Evolutionary conservation across 2,329 filamentous ascomycete genomes (phyloP).

Genomic region (Dendryphion nanum): DNA sequence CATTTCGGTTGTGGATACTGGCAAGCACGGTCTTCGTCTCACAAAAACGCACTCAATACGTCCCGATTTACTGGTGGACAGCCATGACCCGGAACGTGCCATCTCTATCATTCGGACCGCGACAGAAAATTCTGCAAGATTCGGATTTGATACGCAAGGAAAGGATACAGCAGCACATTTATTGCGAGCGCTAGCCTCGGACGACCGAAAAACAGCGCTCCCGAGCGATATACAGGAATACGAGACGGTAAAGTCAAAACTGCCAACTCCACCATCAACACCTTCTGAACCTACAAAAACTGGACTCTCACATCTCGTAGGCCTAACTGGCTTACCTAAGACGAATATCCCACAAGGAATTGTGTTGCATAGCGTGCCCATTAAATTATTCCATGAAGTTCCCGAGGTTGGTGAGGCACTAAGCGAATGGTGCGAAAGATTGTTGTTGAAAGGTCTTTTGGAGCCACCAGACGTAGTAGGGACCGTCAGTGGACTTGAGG

Average conservation of each 20-base stretch:
- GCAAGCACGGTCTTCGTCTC: slow-evolving; percentile 57
- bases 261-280: slow-evolving; percentile 29
- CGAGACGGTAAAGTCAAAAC: slow-evolving; percentile 7
- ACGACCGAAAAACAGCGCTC: slow-evolving; percentile 5
- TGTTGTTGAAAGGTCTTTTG: slow-evolving; percentile 57
- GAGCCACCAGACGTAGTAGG: slow-evolving; percentile 65
- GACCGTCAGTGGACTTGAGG: slow-evolving; percentile 61
- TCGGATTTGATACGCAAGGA: slow-evolving; percentile 68
- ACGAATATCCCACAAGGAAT: slow-evolving; percentile 44
- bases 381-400: slow-evolving; percentile 73
- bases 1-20: slow-evolving; percentile 65
- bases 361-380: slow-evolving; percentile 65
- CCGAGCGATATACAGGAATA: slow-evolving; percentile 11
- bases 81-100: slow-evolving; percentile 63
- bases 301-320: slow-evolving; percentile 57
- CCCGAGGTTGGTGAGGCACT: slow-evolving; percentile 62
- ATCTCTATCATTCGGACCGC: slow-evolving; percentile 62
- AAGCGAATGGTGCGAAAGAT: slow-evolving; percentile 64
- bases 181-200: slow-evolving; percentile 50
- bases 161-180: slow-evolving; percentile 62
- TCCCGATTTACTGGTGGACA: slow-evolving; percentile 68
- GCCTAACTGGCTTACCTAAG: slow-evolving; percentile 67
- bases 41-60: slow-evolving; percentile 42
- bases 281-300: slow-evolving; percentile 21
- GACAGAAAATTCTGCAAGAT: slow-evolving; percentile 59